Evolutionary conservation across 2,329 filamentous ascomycete species (phyloP).

Genomic region (Xylariaceae sp.): DNA sequence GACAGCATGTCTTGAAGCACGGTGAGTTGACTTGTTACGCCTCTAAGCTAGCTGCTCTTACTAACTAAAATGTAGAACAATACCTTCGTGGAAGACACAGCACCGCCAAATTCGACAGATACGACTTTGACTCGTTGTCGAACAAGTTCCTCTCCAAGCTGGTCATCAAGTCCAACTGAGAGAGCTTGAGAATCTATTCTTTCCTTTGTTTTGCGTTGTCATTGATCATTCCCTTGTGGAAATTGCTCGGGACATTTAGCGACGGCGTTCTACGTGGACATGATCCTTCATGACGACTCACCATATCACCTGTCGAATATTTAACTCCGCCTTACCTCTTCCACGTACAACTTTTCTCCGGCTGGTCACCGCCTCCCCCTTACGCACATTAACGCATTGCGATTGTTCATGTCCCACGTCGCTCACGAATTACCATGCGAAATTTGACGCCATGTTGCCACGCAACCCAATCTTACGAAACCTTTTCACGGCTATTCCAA

Average conservation of each 20-base stretch:
- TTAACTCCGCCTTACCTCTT: slow-evolving; percentile 26
- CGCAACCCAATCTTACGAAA: slow-evolving; percentile 30
- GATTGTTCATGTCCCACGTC: slow-evolving; percentile 31
- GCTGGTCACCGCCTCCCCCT: slow-evolving; percentile 30
- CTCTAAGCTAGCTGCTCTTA: slow-evolving; percentile 1
- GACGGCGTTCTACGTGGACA: slow-evolving; percentile 42
- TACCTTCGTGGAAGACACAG: slow-evolving; percentile 75
- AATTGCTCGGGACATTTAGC: slow-evolving; percentile 40
- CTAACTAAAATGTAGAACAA: slow-evolving; percentile 63
- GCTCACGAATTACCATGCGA: slow-evolving; percentile 16
- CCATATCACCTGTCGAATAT: slow-evolving; percentile 22
- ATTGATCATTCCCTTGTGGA: slow-evolving; percentile 31
- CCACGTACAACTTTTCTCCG: slow-evolving; percentile 24
- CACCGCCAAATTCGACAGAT: slow-evolving; percentile 80
- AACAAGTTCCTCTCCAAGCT: slow-evolving; percentile 98
- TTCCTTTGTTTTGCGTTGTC: slow-evolving; percentile 32
- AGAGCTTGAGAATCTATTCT: slow-evolving; percentile 17
- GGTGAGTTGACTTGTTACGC: slow-evolving; percentile 57
- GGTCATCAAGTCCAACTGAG: slow-evolving; percentile 85
- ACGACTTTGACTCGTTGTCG: slow-evolving; percentile 90
- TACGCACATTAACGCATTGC: slow-evolving; percentile 20
- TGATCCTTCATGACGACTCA: slow-evolving; percentile 36
- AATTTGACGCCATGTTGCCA: slow-evolving; percentile 25
- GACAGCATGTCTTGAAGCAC: slow-evolving; percentile 87
- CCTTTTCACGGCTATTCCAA: slow-evolving; percentile 32